Base-by-base conservation (phyloP, 371 early-diverging fungal genomes). In the Rhizopus sp. region DNA sequence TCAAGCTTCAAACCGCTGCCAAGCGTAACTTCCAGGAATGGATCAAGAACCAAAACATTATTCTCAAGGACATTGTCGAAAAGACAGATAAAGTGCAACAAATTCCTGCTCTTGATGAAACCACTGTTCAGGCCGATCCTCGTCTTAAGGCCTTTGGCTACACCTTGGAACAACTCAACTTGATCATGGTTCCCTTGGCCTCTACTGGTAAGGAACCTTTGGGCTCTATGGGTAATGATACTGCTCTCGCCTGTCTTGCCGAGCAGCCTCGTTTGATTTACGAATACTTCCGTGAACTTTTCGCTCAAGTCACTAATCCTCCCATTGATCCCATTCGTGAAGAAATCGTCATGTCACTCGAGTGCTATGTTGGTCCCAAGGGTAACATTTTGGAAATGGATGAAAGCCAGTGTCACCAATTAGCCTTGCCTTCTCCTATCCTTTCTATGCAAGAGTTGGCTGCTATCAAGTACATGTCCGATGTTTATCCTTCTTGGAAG, bases 241-340 rank as follows among this genome's bases (percentile, higher is more conserved):
- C 90, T 5, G 92, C 95, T 15, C 84, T 98, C 30, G 97, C 98
- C 6, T 98, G 97, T 78, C 73, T 98, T 41, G 87, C 94, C 17
- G 80, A 81, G 29, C 83, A 92, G 62, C 96, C 96, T 17, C 90
- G 94, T 50, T 82, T 93, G 47, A 80, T 93, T 52, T 98, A 91
- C 73, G 96, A 98, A 61, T 98, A 97, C 81, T 95, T 98, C 79
- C 88, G 96, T 35, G 92, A 98, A 77, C 79, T 97, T 16, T 96
- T 96, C 62, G 98, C 98, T 30, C 98, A 98, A 74, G 98, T 97
- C 47, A 95, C 96, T 51, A 95, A 97, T 63, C 94, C 94, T 57
- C 96, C 98, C 13, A 97, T 98, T 56, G 98, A 98, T 79, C 97
- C 98, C 33, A 96, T 98, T 68, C 94, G 98, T 67, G 97, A 98